Percentiles rank a stretch among this genome's conserved stretches.
Conservation (phyloP, 768 basidiomycete species). For the Suillus brevipes region DNA sequence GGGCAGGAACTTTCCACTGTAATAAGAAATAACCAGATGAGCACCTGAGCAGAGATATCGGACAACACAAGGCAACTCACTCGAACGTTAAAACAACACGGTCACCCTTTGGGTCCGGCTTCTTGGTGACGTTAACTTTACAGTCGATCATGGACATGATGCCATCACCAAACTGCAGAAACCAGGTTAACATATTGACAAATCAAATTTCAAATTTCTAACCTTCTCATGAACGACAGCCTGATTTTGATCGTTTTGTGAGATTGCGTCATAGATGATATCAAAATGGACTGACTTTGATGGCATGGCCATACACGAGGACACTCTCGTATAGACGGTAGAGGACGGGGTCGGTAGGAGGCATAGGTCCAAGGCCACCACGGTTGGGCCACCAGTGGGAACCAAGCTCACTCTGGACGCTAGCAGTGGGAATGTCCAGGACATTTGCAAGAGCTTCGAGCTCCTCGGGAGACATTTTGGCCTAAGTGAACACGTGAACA, state of each 20-base stretch:
- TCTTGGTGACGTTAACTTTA: conserved; percentile 64
- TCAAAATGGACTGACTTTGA: conserved; percentile 52
- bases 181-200: neutral
- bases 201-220: neutral
- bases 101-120: conserved; percentile 76
- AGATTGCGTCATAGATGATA: neutral
- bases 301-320: conserved; percentile 74
- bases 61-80: conserved; percentile 42
- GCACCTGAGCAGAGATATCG: conserved; percentile 5
- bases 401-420: conserved; percentile 50
- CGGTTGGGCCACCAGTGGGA: conserved; percentile 77
- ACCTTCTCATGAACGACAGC: conserved; percentile 81
- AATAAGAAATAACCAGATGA: neutral
- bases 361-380: conserved; percentile 61
- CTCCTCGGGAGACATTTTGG: conserved; percentile 66
- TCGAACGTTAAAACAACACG: conserved; percentile 79
- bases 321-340: conserved; percentile 84
- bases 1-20: conserved; percentile 75
- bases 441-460: conserved; percentile 49
- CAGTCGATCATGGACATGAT: conserved; percentile 92
- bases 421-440: conserved; percentile 46
- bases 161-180: conserved; percentile 72
- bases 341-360: conserved; percentile 77
- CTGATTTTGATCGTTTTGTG: conserved; percentile 27
- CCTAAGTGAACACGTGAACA: conserved; percentile 39